A percentile compares a stretch with the other conserved stretches of the same genome.
Conservation (phyloP, 2,329 filamentous ascomycete genomes). For the Paraconiothyrium sp. region DNA sequence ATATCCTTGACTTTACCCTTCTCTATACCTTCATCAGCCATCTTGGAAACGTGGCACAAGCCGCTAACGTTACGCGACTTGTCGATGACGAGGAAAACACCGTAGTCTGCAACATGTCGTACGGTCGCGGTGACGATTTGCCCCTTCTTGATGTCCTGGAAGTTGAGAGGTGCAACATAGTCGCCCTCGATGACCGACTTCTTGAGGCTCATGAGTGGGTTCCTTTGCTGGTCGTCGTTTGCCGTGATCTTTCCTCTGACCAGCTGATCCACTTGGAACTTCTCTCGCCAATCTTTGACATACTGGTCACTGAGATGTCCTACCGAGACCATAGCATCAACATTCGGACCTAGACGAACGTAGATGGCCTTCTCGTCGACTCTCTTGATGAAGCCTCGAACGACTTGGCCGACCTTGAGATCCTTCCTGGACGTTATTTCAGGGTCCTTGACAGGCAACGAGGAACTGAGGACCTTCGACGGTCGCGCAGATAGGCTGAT, state of each 20-base stretch:
- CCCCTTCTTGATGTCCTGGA: slow-evolving; percentile 79
- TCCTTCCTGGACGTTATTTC: slow-evolving; percentile 78
- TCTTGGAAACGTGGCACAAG: slow-evolving; percentile 89
- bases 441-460: slow-evolving; percentile 79
- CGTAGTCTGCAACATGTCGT: slow-evolving; percentile 92
- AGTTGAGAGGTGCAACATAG: slow-evolving; percentile 76
- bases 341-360: slow-evolving; percentile 79
- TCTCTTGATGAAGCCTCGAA: slow-evolving; percentile 92
- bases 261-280: slow-evolving; percentile 87
- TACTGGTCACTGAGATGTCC: slow-evolving; percentile 89
- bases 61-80: slow-evolving; percentile 89
- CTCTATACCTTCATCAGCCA: slow-evolving; percentile 83
- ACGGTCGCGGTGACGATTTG: slow-evolving; percentile 89
- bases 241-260: slow-evolving; percentile 85
- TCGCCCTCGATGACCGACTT: slow-evolving; percentile 82
- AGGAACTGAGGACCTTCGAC: slow-evolving; percentile 88
- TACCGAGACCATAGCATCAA: slow-evolving; percentile 85
- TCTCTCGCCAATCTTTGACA: slow-evolving; percentile 93
- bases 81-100: slow-evolving; percentile 92
- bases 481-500: slow-evolving; percentile 83
- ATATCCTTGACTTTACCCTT: slow-evolving; percentile 91
- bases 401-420: slow-evolving; percentile 77
- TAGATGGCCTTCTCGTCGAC: slow-evolving; percentile 91
- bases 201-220: slow-evolving; percentile 88
- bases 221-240: slow-evolving; percentile 73